Evolutionary conservation across 2,329 filamentous ascomycete genomes (phyloP), one percentile per base, ranked within the genome.

Genomic region (Aspergillus latus): DNA sequence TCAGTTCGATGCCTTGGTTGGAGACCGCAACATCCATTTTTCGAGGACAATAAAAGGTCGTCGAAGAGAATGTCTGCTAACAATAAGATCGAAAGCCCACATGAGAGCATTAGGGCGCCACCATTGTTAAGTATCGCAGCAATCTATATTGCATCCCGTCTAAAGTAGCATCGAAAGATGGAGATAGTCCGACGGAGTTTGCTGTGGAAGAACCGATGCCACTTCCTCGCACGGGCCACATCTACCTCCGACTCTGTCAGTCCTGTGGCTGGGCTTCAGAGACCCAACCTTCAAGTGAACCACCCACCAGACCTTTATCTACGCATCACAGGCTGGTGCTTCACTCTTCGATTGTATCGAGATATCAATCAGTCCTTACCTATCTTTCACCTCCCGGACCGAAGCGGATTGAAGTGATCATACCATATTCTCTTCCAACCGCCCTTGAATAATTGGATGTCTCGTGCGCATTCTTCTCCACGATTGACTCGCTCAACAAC

Each of bases 321-420:
- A 13, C n/a, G 48, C 54, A 43, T 56, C 54, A 37, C 60, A 57
- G 54, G 59, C 52, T 57, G 61, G 43, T 60, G 51, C 54, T 52
- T 37, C 29, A 7, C 16, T 30, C 36, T 40, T 26, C 48, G 13
- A 21, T 39, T 52, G n/a, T 28, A 26, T 45, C 16, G 11, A 16
- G 36, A 39, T 50, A 29, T 10, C 45, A 53, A 10, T 40, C 54
- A 44, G 52, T 54, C 59, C 30, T 40, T 51, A 48, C 28, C 28
- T 43, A 52, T 16, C 43, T 15, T 37, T 7, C 21, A 34, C 13
- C 21, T 15, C 28, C n/a, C 21, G 43, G 43, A 16, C 26, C 10
- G 28, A 53, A 39, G 21, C 21, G 21, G 21, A 21, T 21, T 21
- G 21, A 6, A 42, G 13, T 15, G 39, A 16, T 11, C 39, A 21